Conservation (phyloP, 2,329 filamentous ascomycete genomes). For the Aspergillus pseudoglaucus region DNA sequence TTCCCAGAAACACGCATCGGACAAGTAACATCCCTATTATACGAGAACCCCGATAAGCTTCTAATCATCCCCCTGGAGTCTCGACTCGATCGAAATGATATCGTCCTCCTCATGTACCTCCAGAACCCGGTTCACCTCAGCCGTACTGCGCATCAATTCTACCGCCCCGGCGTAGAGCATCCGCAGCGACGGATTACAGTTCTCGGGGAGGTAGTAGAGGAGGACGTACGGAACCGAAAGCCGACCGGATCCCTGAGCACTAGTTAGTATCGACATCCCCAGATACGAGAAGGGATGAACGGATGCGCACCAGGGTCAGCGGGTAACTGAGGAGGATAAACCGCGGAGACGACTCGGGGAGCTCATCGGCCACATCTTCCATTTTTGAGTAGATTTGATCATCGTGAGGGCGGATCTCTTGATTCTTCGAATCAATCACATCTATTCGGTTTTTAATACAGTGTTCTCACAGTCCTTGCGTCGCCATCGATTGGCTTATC, state of each 20-base stretch:
- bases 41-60: too few relatives aligned
- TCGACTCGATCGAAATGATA: conserved; percentile 70
- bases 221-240: conserved; percentile 88
- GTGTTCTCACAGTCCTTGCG: background rate
- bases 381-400: conserved; percentile 76
- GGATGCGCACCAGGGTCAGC: conserved; percentile 63
- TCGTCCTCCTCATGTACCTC: conserved; percentile 79
- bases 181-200: conserved; percentile 76
- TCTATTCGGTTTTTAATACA: conserved; percentile 50
- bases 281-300: background rate
- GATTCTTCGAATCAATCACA: conserved; percentile 79
- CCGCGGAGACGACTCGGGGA: conserved; percentile 85
- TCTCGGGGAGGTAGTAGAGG: conserved; percentile 88
- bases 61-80: conserved; percentile 39
- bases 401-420: conserved; percentile 82
- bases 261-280: too few relatives aligned
- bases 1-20: too few relatives aligned
- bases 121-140: conserved; percentile 80
- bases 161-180: conserved; percentile 97
- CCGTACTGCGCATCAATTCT: conserved; percentile 88
- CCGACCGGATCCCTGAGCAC: conserved; percentile 65
- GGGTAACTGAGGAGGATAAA: conserved; percentile 90
- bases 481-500: background rate
- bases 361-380: conserved; percentile 74
- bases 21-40: too few relatives aligned